phyloP scores from a whole-genome alignment of 768 basidiomycete genomes.

The Suillus alpinus region DNA sequence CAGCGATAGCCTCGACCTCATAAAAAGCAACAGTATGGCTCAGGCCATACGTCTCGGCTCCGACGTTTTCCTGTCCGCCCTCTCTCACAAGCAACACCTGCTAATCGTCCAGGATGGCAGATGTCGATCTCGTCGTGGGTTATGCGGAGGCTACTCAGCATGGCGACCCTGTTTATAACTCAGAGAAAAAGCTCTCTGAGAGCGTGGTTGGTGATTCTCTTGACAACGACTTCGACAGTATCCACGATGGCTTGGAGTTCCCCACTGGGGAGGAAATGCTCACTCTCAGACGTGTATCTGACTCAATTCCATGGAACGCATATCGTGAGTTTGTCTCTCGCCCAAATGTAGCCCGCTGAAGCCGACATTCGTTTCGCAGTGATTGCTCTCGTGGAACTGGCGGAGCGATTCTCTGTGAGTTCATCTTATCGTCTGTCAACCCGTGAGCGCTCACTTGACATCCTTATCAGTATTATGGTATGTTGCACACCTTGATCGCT shows the following conservation, averaged over 20 bases:
- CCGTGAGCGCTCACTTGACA: not conserved
- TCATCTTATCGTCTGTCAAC: not conserved
- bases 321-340: slow-evolving; percentile 28
- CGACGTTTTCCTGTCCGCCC: not conserved
- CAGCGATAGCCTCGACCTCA: not conserved
- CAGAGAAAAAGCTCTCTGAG: slow-evolving; percentile 24
- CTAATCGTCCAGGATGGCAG: not conserved
- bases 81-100: not conserved
- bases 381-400: slow-evolving; percentile 65
- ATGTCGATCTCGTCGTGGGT: slow-evolving; percentile 11
- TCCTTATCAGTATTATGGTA: slow-evolving; percentile 45
- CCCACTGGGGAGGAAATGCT: slow-evolving; percentile 60
- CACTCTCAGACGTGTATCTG: slow-evolving; percentile 61
- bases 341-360: not conserved
- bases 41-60: not conserved
- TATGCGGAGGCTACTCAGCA: slow-evolving; percentile 14
- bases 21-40: not conserved
- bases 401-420: slow-evolving; percentile 70
- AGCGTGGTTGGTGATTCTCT: slow-evolving; percentile 8
- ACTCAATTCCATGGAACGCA: slow-evolving; percentile 55
- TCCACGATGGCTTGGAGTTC: slow-evolving; percentile 54
- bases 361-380: slow-evolving; percentile 32
- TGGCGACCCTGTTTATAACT: slow-evolving; percentile 1
- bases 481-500: slow-evolving; percentile 8
- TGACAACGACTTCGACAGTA: slow-evolving; percentile 34